Evolutionary conservation across 2,329 filamentous ascomycete genomes (phyloP).

Genomic region (Onygenales sp.): DNA sequence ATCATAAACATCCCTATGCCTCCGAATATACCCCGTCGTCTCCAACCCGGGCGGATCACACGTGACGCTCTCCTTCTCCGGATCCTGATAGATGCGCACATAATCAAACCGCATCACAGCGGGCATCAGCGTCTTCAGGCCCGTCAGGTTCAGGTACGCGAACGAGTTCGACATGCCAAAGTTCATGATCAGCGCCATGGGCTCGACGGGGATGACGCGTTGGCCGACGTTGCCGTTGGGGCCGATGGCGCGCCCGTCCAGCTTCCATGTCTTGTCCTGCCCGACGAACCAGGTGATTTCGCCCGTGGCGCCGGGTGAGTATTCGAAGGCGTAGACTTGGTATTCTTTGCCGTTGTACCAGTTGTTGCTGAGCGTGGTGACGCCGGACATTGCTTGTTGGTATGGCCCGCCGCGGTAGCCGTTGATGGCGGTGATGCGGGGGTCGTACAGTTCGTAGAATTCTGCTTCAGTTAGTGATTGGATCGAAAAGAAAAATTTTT

Average conservation of each 20-base stretch:
- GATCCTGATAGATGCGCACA: conserved; percentile 60
- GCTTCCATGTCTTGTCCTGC: conserved; percentile 53
- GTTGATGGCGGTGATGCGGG: conserved; percentile 48
- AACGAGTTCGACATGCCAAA: conserved; percentile 62
- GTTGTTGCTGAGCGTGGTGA: conserved; percentile 54
- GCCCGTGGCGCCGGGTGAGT: conserved; percentile 49
- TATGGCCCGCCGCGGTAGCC: conserved; percentile 51
- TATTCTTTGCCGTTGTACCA: conserved; percentile 59
- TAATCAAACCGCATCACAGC: conserved; percentile 61
- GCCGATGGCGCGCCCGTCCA: conserved; percentile 50
- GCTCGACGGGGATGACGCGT: conserved; percentile 56
- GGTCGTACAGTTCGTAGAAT: conserved; percentile 57
- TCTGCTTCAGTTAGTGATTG: conserved; percentile 28
- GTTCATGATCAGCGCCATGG: conserved; percentile 58
- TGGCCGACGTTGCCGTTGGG: conserved; percentile 63
- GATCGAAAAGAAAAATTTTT: not conserved
- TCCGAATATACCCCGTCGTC: conserved; percentile 57
- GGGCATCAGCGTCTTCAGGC: conserved; percentile 47
- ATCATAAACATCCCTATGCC: conserved; percentile 51
- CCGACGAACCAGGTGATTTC: conserved; percentile 63
- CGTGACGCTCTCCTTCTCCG: conserved; percentile 47
- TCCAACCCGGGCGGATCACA: conserved; percentile 60
- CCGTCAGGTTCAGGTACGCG: conserved; percentile 50
- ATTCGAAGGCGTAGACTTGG: conserved; percentile 56
- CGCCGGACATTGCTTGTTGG: conserved; percentile 54